phyloP scores from a whole-genome alignment of 73 alveolate genomes.

The Paramecium tetraurelia region DNA sequence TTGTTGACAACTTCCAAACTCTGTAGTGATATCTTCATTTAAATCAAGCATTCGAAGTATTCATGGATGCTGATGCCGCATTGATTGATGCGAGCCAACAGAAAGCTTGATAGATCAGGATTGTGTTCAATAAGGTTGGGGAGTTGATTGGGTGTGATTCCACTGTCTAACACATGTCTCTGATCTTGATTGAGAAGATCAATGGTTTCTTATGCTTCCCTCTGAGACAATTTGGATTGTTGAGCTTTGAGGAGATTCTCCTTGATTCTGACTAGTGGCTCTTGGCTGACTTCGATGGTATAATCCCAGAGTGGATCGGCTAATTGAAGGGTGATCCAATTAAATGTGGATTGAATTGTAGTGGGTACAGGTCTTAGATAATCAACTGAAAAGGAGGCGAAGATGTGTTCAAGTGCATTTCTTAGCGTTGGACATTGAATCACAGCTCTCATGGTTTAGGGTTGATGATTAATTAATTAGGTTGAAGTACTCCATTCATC shows the following conservation, averaged over 20 bases:
- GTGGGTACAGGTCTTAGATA: neutral
- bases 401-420: neutral
- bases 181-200: neutral
- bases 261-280: neutral
- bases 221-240: neutral
- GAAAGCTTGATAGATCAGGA: slow-evolving; percentile 1
- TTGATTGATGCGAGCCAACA: neutral
- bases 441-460: neutral
- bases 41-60: neutral
- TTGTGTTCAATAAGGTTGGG: neutral
- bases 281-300: neutral
- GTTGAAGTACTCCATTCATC: neutral
- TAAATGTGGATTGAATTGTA: neutral
- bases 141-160: neutral
- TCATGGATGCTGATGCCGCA: neutral
- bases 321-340: neutral
- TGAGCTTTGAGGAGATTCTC: neutral
- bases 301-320: neutral
- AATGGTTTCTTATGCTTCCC: neutral
- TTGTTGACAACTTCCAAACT: slow-evolving; percentile 28
- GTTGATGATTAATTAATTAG: neutral
- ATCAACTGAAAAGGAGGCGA: neutral
- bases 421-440: neutral
- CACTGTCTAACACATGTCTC: neutral
- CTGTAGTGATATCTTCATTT: neutral